Evolutionary conservation across 139 green algal species (phyloP), one percentile per base, ranked within the genome.

Genomic region (Picocystis salinarum): DNA sequence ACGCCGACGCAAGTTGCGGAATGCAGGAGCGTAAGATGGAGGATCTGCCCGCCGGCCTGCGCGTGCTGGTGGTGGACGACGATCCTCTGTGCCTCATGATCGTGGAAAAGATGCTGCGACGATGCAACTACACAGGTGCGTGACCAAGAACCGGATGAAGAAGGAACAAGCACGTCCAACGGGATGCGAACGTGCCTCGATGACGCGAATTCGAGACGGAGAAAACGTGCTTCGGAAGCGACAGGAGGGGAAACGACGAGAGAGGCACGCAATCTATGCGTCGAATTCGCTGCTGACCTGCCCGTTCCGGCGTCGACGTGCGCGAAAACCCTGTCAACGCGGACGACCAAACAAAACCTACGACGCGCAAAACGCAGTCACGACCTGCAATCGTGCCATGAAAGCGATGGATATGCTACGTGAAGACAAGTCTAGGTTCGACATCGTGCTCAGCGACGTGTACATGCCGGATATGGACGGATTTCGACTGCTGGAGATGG

Each of bases 401-500:
- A 56, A 52, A 6, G 79, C 77, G 3, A 45, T 91, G 24, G 36
- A 56, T 10, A 46, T 66, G 28, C 36, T 42, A 20, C 24, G 26
- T 9, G 36, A 20, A 7, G 10, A 42, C 10, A 20, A 7, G 36
- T 20, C 24, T 10, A 7, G 36, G 20, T 93, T 86, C 34, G 85
- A 96, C 54, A 62, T 95, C 10, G 85, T 95, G 2, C 70, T 96
- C 5, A 91, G 71, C 17, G 86, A 96, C 55, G 82, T 95, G 5
- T 81, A 92, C 60, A 95, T 96, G 83, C 86, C 83, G 71, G 85
- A 95, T 55, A 91, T 95, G 67, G 83, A 95, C 44, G 85, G 85
- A 7, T 95, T 96, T 61, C 82, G 80, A 59, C 66, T 96, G 11
- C 53, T 96, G 46, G 77, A 93, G 55, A 50, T 68, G 11, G 78